Conservation (phyloP, 164 flowering plant genomes). For the Liriodendron chinense region DNA sequence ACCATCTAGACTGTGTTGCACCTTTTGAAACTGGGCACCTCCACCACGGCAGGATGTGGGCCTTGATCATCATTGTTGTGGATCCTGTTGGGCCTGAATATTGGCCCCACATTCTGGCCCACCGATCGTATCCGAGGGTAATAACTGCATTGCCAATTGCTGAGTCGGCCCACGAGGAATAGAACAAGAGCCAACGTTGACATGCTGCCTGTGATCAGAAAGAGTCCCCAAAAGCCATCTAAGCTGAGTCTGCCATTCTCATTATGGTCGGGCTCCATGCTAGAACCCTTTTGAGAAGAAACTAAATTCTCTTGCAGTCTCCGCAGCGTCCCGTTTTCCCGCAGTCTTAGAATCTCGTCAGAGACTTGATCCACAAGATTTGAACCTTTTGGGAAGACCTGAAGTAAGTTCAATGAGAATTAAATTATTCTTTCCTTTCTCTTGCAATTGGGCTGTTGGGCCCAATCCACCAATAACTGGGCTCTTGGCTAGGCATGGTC, state of each 20-base stretch:
- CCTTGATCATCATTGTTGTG: not conserved
- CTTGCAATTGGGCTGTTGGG: too few relatives aligned
- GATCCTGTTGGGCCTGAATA: not conserved
- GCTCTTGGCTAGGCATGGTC: too few relatives aligned
- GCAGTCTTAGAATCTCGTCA: not conserved
- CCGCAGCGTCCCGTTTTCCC: not conserved
- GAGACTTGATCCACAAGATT: not conserved
- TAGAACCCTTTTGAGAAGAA: conserved; percentile 1
- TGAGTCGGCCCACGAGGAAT: not conserved
- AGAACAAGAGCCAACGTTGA: conserved; percentile 13
- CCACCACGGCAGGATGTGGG: too few relatives aligned
- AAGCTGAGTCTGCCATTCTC: conserved; percentile 5
- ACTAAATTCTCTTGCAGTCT: not conserved
- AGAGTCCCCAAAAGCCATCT: conserved; percentile 21
- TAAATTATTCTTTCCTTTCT: too few relatives aligned
- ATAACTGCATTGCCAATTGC: not conserved
- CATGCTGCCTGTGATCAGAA: conserved; percentile 13
- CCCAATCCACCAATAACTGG: too few relatives aligned
- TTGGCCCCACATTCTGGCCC: too few relatives aligned
- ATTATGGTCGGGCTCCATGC: not conserved
- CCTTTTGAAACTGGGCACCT: not conserved
- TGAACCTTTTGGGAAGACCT: conserved; percentile 1
- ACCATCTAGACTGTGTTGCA: not conserved
- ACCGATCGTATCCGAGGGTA: too few relatives aligned
- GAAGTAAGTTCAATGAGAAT: not conserved